These are phyloP conservation scores for Aeschynomene evenia DNA, from an alignment of 306 rosid species.

Conservation along the genomic window DNA sequence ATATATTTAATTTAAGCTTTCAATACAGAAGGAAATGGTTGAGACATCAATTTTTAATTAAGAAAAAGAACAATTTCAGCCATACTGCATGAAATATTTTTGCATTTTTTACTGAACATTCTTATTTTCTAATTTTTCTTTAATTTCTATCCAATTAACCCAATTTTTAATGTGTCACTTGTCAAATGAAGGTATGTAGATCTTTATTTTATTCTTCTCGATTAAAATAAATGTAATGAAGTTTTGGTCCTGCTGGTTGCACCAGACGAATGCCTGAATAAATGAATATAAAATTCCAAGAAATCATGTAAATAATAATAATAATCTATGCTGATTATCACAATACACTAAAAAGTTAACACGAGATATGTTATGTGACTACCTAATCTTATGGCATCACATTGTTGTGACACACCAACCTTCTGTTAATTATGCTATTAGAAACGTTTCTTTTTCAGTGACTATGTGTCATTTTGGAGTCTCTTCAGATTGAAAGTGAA, in stretches of 20 bases:
- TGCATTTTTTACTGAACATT: background rate
- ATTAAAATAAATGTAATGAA: no score
- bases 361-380: background rate
- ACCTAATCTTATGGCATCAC: constrained; percentile 19
- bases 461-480: background rate
- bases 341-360: background rate
- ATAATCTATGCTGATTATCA: background rate
- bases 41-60: background rate
- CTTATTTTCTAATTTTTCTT: no score
- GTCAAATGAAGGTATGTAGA: background rate
- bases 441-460: background rate
- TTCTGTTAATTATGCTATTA: background rate
- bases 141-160: no score
- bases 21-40: background rate
- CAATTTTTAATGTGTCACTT: no score
- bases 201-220: background rate
- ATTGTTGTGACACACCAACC: constrained; percentile 17
- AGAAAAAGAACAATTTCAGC: no score
- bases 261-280: background rate
- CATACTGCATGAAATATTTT: no score
- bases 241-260: background rate
- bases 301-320: background rate
- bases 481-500: background rate
- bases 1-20: no score
- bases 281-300: background rate